Evolutionary conservation across 345 rosid species (phyloP).

Genomic region (Ailanthus altissimus): DNA sequence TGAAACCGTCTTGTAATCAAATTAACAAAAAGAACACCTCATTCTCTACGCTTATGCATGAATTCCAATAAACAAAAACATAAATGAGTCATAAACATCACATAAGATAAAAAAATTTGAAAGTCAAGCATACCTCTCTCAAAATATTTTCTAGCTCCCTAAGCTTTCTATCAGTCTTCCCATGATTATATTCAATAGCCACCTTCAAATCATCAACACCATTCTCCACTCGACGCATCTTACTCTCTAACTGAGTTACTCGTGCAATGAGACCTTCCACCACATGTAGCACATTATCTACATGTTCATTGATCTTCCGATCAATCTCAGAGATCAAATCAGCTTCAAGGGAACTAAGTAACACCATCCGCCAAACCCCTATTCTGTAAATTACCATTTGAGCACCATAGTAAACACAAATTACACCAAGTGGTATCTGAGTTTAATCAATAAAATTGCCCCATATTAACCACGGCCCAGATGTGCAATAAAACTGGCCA

Average conservation of each 20-base stretch:
- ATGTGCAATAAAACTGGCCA: background rate
- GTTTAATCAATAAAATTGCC: too few species aligned
- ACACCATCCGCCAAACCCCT: conserved; percentile 27
- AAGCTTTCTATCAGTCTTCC: conserved; percentile 47
- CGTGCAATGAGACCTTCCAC: conserved; percentile 47
- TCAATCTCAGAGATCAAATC: conserved; percentile 46
- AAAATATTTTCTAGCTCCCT: conserved; percentile 49
- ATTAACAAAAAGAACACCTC: background rate
- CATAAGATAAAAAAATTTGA: background rate
- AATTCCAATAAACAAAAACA: background rate
- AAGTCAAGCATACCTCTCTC: conserved; percentile 41
- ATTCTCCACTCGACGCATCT: conserved; percentile 41
- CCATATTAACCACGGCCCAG: background rate
- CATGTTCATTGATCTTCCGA: conserved; percentile 46
- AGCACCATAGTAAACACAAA: background rate
- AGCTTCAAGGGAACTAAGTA: conserved; percentile 23
- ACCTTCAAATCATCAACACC: conserved; percentile 47
- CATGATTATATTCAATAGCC: conserved; percentile 41
- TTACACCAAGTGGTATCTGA: too few species aligned
- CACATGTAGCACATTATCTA: conserved; percentile 39
- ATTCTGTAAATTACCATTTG: conserved; percentile 19
- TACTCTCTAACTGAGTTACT: conserved; percentile 52
- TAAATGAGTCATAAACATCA: background rate
- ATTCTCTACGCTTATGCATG: background rate
- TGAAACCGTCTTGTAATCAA: background rate